Conservation (phyloP, 176 grass and related monocot genomes). For the Microstegium vimineum region DNA sequence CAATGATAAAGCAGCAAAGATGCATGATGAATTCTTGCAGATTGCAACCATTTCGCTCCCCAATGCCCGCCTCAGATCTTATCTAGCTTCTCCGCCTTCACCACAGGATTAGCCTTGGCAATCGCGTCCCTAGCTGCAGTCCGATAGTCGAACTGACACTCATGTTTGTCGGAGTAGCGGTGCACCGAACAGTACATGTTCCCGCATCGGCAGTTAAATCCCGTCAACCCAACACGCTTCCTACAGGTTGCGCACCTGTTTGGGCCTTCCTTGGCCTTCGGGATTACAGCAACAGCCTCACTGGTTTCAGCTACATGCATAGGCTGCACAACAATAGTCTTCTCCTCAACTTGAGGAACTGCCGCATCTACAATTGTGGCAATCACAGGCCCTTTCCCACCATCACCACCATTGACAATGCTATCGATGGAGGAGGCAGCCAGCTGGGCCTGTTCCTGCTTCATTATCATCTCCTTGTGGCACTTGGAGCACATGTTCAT, state of each 20-base stretch:
- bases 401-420: conserved; percentile 68
- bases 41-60: conserved; percentile 9
- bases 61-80: conserved; percentile 67
- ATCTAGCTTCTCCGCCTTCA: conserved; percentile 98
- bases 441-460: conserved; percentile 69
- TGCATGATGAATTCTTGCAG: conserved; percentile 18
- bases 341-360: conserved; percentile 39
- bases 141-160: conserved; percentile 91
- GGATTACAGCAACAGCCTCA: conserved; percentile 23
- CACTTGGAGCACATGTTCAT: conserved; percentile 99
- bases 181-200: conserved; percentile 75
- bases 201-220: conserved; percentile 85
- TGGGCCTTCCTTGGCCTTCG: conserved; percentile 74
- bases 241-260: conserved; percentile 72
- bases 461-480: conserved; percentile 89
- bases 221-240: conserved; percentile 84
- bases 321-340: conserved; percentile 34
- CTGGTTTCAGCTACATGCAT: conserved; percentile 31
- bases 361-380: conserved; percentile 15
- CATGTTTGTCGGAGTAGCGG: conserved; percentile 95
- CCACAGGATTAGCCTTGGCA: conserved; percentile 93
- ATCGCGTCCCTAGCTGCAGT: conserved; percentile 78
- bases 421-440: conserved; percentile 80
- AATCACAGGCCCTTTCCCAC: conserved; percentile 44
- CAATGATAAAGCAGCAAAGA: conserved; percentile 35